These are phyloP conservation scores for Linnemannia exigua DNA, from an alignment of 192 early-diverging fungal species.

Conservation along the genomic window DNA sequence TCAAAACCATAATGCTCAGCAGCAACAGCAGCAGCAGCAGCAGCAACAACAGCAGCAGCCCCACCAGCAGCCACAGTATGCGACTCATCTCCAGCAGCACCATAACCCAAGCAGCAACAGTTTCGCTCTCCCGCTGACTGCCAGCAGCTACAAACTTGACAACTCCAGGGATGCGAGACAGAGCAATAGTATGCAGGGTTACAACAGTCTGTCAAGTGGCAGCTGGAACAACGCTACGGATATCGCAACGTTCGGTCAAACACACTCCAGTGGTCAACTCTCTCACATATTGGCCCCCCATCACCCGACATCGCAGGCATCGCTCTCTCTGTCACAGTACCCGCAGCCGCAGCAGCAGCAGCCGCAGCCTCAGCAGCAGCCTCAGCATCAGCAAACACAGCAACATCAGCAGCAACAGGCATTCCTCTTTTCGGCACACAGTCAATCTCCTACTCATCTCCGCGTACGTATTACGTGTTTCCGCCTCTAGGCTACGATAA, in stretches of 20 bases:
- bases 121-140: constrained; percentile 25
- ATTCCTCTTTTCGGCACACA: constrained; percentile 36
- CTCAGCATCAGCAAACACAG: constrained; percentile 29
- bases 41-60: not conserved
- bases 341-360: constrained; percentile 32
- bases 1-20: no score
- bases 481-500: not conserved
- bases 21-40: not conserved
- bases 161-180: constrained; percentile 33
- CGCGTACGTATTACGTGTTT: constrained; percentile 13
- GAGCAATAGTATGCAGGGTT: constrained; percentile 32
- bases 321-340: constrained; percentile 38
- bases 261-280: constrained; percentile 40
- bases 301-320: constrained; percentile 36
- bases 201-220: constrained; percentile 34
- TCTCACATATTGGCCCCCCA: constrained; percentile 44
- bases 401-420: constrained; percentile 40
- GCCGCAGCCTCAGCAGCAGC: constrained; percentile 32
- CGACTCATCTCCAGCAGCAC: constrained; percentile 39
- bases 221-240: constrained; percentile 38
- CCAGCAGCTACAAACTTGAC: constrained; percentile 49
- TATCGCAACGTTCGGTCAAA: constrained; percentile 38
- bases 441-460: constrained; percentile 31
- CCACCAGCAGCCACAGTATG: constrained; percentile 27
- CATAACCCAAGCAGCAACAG: constrained; percentile 28